Percentiles rank a stretch among this genome's conserved stretches.
phyloP scores from a whole-genome alignment of 2,329 filamentous ascomycete species.

The Ceratocystis albifundus region DNA sequence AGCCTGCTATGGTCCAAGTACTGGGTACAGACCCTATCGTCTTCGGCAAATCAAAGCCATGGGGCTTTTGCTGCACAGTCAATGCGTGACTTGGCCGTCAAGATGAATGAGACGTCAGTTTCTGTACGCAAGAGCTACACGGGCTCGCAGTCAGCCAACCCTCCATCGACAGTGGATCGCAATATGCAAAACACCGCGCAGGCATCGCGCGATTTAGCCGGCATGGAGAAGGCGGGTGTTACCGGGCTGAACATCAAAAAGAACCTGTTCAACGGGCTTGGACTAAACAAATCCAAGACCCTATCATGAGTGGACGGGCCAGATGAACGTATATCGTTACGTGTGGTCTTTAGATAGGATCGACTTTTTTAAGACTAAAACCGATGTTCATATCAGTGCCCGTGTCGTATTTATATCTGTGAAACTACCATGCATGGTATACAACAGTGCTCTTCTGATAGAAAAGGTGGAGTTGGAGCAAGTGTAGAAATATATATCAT shows the following conservation, averaged over 20 bases:
- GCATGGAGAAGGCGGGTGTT: constrained; percentile 15
- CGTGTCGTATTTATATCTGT: constrained; percentile 4
- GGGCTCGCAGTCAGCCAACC: not conserved
- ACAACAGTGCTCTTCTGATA: not conserved
- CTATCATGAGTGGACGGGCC: not conserved
- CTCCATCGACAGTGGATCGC: not conserved
- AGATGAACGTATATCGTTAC: not conserved
- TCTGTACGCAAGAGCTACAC: constrained; percentile 7
- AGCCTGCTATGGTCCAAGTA: constrained; percentile 97
- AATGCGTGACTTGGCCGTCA: constrained; percentile 75
- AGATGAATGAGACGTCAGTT: constrained; percentile 53
- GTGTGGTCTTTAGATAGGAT: not conserved
- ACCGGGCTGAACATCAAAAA: constrained; percentile 18
- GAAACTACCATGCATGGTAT: not conserved
- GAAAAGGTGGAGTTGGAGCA: not conserved
- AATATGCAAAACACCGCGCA: not conserved
- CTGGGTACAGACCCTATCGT: constrained; percentile 82
- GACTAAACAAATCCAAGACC: constrained; percentile 8
- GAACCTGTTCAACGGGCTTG: constrained; percentile 20
- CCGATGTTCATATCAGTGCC: not conserved
- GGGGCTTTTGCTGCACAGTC: constrained; percentile 79
- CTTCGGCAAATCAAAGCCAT: constrained; percentile 83
- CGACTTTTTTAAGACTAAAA: not conserved
- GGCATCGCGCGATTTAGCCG: constrained; percentile 12
- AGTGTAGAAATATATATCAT: not conserved